Conservation (phyloP, 352 stramenopile genomes). For the Sclerospora graminicola region DNA sequence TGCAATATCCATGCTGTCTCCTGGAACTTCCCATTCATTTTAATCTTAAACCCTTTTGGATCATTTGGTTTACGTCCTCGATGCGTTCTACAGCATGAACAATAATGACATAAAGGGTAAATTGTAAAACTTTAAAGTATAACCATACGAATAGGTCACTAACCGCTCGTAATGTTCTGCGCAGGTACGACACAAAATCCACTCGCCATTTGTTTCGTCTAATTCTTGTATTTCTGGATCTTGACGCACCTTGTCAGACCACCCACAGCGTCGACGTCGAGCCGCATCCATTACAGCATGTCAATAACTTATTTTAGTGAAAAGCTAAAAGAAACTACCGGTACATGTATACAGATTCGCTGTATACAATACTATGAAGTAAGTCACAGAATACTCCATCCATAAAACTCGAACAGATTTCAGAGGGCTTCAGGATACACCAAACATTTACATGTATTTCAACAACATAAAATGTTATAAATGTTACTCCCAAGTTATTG, state of each 20-base stretch:
- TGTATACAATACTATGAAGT: too few relatives aligned
- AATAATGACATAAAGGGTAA: neutral
- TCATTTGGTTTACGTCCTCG: constrained; percentile 53
- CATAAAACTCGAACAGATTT: too few relatives aligned
- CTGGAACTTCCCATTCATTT: constrained; percentile 61
- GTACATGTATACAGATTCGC: too few relatives aligned
- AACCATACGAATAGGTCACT: neutral
- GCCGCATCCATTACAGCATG: constrained; percentile 21
- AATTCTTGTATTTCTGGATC: constrained; percentile 43
- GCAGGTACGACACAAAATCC: constrained; percentile 56
- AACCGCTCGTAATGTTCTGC: constrained; percentile 44
- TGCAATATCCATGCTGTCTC: constrained; percentile 56
- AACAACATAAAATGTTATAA: too few relatives aligned
- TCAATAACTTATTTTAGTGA: too few relatives aligned
- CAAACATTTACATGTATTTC: too few relatives aligned
- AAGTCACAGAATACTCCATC: too few relatives aligned
- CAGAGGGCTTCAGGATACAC: too few relatives aligned
- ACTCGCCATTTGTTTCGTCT: constrained; percentile 49
- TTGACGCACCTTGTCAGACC: constrained; percentile 38
- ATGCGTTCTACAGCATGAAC: constrained; percentile 23
- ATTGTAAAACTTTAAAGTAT: neutral
- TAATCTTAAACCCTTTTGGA: constrained; percentile 53
- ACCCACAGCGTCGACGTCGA: constrained; percentile 36
- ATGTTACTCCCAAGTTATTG: too few relatives aligned
- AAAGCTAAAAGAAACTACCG: too few relatives aligned